Evolutionary conservation across 495 filamentous ascomycete species (phyloP).

Genomic region (Tuber microsphaerosporum): DNA sequence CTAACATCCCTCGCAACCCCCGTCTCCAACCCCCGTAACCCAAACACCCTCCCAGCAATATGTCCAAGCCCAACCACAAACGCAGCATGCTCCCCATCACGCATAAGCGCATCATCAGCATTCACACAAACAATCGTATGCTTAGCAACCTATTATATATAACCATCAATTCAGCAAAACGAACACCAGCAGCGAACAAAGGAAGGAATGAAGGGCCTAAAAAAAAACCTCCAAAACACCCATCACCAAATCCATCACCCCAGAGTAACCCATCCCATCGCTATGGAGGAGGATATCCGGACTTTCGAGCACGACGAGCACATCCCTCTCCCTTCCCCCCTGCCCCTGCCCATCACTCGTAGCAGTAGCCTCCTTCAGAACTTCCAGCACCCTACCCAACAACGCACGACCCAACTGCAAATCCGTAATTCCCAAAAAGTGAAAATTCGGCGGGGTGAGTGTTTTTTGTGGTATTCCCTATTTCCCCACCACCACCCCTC

Average conservation of each 20-base stretch:
- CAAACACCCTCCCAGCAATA: slow-evolving; percentile 60
- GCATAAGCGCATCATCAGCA: slow-evolving; percentile 63
- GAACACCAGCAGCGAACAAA: slow-evolving; percentile 14
- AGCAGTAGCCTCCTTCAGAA: neutral
- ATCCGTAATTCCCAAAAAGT: neutral
- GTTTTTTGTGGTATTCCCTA: neutral
- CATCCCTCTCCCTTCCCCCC: slow-evolving; percentile 37
- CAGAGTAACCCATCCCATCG: slow-evolving; percentile 43
- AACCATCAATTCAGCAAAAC: slow-evolving; percentile 27
- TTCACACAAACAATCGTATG: slow-evolving; percentile 60
- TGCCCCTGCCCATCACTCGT: slow-evolving; percentile 40
- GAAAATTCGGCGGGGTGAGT: neutral
- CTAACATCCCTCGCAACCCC: slow-evolving; percentile 84
- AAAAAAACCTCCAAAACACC: slow-evolving; percentile 51
- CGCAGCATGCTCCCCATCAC: slow-evolving; percentile 56
- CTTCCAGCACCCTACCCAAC: neutral
- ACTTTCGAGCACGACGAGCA: slow-evolving; percentile 51
- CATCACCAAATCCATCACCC: slow-evolving; percentile 46
- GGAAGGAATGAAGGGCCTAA: neutral
- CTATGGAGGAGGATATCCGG: slow-evolving; percentile 52
- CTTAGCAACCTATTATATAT: slow-evolving; percentile 46
- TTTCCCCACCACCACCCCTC: neutral
- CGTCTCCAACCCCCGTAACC: slow-evolving; percentile 68
- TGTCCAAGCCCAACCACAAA: slow-evolving; percentile 67
- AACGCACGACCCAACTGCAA: neutral